Conservation (phyloP, 768 basidiomycete genomes). For the Mrakia frigida region DNA sequence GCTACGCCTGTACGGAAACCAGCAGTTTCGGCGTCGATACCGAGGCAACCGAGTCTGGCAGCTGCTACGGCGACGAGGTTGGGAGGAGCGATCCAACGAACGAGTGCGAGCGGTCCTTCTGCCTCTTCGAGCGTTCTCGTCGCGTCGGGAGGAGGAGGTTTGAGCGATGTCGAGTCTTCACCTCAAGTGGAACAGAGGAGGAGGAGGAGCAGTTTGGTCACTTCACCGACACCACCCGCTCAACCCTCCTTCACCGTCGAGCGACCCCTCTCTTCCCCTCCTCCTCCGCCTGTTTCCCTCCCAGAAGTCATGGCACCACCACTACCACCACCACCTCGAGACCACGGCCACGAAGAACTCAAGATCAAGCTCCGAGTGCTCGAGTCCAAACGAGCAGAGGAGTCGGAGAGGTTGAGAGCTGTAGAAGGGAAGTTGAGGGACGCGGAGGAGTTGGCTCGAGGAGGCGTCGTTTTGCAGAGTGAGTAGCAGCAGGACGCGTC, state of each 20-base stretch:
- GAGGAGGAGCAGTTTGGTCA: too few species aligned
- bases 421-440: conserved; percentile 79
- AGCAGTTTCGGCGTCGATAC: background rate
- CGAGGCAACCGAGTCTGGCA: background rate
- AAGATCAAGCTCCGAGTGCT: conserved; percentile 75
- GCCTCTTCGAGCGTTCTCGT: background rate
- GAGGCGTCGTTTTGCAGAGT: conserved; percentile 79
- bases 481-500: too few species aligned
- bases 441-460: conserved; percentile 72
- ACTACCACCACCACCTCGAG: conserved; percentile 34
- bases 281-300: background rate
- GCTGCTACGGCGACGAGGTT: background rate
- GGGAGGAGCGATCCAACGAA: background rate
- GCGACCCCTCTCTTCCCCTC: background rate
- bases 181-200: background rate
- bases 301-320: conserved; percentile 34
- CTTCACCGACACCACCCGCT: background rate
- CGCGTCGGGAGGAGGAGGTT: too few species aligned
- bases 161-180: background rate
- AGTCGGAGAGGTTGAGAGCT: conserved; percentile 73
- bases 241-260: background rate
- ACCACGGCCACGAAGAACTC: conserved; percentile 55
- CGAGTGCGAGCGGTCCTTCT: background rate
- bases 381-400: conserved; percentile 81
- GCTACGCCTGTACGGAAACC: background rate